Conservation (phyloP, 805 yeast genomes). For the Saccharomycopsis sp. region DNA sequence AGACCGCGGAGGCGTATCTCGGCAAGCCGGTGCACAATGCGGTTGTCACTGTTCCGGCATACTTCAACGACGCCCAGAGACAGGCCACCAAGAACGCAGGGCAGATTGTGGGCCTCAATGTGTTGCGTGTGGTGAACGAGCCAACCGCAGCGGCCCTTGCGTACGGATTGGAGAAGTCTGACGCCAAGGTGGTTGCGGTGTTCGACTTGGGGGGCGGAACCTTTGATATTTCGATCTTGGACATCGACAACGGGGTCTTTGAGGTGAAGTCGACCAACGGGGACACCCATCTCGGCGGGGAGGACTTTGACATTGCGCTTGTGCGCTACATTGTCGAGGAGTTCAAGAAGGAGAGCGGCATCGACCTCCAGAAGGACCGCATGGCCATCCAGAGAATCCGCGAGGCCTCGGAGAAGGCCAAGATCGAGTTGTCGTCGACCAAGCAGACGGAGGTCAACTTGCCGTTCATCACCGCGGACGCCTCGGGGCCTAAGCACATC, state of each 20-base stretch:
- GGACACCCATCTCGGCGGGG: constrained; percentile 92
- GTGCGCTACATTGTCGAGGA: constrained; percentile 77
- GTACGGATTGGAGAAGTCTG: constrained; percentile 81
- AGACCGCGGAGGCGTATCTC: constrained; percentile 89
- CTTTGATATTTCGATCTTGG: constrained; percentile 92
- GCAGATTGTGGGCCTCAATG: constrained; percentile 91
- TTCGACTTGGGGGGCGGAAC: constrained; percentile 99
- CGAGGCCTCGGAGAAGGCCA: constrained; percentile 86
- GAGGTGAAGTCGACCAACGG: constrained; percentile 98
- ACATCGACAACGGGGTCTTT: constrained; percentile 95
- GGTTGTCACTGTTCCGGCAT: constrained; percentile 86
- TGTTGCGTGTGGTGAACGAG: constrained; percentile 82
- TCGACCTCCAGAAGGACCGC: constrained; percentile 57
- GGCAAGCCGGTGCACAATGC: constrained; percentile 87
- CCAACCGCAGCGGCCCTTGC: constrained; percentile 94
- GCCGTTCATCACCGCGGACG: constrained; percentile 85
- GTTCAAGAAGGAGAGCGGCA: constrained; percentile 70
- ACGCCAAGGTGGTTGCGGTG: constrained; percentile 82
- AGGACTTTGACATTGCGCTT: constrained; percentile 80
- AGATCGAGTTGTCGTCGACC: constrained; percentile 76
- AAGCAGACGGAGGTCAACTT: constrained; percentile 67
- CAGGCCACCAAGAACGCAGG: constrained; percentile 97
- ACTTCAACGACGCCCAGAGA: constrained; percentile 86
- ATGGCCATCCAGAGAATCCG: constrained; percentile 81
- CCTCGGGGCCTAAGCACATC: constrained; percentile 73